A percentile compares a stretch with the other conserved stretches of the same genome.
Evolutionary conservation across 805 yeast genomes (phyloP).

Genomic region (Starmerella apis): DNA sequence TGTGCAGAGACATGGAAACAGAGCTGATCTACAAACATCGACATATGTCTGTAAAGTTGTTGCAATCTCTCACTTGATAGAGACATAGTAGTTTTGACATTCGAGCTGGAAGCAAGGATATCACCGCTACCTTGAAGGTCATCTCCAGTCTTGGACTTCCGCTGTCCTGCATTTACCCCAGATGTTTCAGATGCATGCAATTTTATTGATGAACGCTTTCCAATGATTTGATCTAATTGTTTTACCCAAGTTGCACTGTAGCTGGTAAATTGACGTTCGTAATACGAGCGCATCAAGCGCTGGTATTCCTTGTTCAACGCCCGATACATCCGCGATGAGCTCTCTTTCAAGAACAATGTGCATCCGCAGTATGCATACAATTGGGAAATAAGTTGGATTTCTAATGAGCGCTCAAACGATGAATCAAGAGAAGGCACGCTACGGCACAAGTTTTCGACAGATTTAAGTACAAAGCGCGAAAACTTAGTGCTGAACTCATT

Average conservation of each 20-base stretch:
- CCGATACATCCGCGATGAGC: conserved; percentile 41
- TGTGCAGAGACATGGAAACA: conserved; percentile 30
- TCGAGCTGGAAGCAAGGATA: not conserved
- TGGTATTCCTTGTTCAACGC: conserved; percentile 39
- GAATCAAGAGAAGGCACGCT: conserved; percentile 22
- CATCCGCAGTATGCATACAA: conserved; percentile 39
- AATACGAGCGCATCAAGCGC: conserved; percentile 30
- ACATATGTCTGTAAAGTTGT: not conserved
- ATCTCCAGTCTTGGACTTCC: not conserved
- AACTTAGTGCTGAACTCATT: conserved; percentile 33
- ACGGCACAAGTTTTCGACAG: not conserved
- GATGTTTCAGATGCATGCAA: not conserved
- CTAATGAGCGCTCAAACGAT: conserved; percentile 21
- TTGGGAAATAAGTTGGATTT: conserved; percentile 21
- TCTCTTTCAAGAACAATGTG: conserved; percentile 48
- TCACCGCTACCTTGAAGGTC: not conserved
- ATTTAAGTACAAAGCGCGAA: conserved; percentile 1
- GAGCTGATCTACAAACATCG: conserved; percentile 10
- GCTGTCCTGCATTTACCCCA: not conserved
- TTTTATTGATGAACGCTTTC: not conserved
- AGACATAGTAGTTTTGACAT: not conserved
- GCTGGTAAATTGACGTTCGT: conserved; percentile 17
- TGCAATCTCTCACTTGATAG: not conserved
- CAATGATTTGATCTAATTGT: not conserved
- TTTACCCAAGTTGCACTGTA: not conserved